Evolutionary conservation across 768 basidiomycete species (phyloP), one percentile per base, ranked within the genome.

Genomic region (Agaricus sinodeliciosus): DNA sequence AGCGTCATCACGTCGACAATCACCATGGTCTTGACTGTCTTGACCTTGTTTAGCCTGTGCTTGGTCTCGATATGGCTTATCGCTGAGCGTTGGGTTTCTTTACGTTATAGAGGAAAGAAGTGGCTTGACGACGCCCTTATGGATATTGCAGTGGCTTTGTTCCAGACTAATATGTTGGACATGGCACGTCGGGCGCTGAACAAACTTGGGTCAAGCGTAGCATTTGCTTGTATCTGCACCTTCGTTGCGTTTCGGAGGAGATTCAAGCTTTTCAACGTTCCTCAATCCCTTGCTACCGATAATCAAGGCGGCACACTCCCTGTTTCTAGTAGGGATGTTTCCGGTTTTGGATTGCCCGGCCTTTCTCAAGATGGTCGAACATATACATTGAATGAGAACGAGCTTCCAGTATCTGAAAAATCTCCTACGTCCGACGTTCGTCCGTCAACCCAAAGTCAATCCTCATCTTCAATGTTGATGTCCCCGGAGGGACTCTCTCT

Each of bases 11-110:
- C 86, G 0, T 84, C 81, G 22, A 82, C 80, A 0, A 73, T 90
- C 55, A 89, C 87, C n/a, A 85, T 87, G 6, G 80, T 90, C 28
- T 79, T 90, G 59, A 90, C 87, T 31, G 74, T 81, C 3, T 81
- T 85, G 63, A 87, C 85, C 12, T 83, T 79, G 12, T 84, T 86
- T 57, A 85, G 85, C 43, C 76, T 87, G 9, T 69, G 76, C 8
- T 84, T 85, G 3, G 86, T 87, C 6, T 86, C 85, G 0, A 67
- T 78, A 1, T 89, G 86, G 86, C 85, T 87, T 61, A 79, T 81
- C 11, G 82, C 79, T 3, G 86, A 88, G 62, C 77, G 81, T 8
- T 84, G 78, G 75, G 74, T 80, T 11, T 87, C 80, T 66, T 65
- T 72, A 18, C 73, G 76, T 8, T 81, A 87, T 61, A 72, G 77